Base-by-base conservation (phyloP, 345 rosid genomes). In the Melaleuca quinquenervia region DNA sequence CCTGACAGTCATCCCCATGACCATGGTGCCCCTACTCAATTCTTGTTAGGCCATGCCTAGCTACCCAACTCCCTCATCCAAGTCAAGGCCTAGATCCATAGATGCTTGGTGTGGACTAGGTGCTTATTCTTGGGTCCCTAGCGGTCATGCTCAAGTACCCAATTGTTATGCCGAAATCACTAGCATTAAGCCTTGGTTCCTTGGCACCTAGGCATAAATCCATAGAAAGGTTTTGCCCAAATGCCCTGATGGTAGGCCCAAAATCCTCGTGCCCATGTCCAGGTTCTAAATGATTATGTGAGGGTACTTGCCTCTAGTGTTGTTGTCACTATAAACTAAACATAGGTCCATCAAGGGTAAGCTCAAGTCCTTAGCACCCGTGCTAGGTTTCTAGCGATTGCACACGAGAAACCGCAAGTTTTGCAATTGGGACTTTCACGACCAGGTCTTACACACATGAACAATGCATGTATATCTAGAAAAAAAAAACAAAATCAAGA, bases 11-110 rank as follows among this genome's bases (percentile, higher is more conserved):
- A 62, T 1, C 6, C 44, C 0, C 4, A 0, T 0, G 44, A 29
- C 41, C 75, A 0, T 0, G 0, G 0, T 29, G 32, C 3, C 1
- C 7, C 0, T 62, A 41, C 75, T 9, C 4, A 14, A 3, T 41
- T 29, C 75, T 18, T 3, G 2, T 5, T 5, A 62, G 44, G 0
- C 44, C 22, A 15, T 62, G 21, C 11, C 44, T 8, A 15, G 10
- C 44, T 18, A 62, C 41, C 9, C 10, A 4, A 2, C 75, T 62
- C 11, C 21, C 21, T 3, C 1, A 29, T 29, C 75, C 36, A 62
- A 62, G 44, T 29, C 3, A 15, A 0, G 75, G 22, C 14, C 20
- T 32, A 27, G 18, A 21, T 62, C 44, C 21, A 62, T 41, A 7
- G 0, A 62, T 5, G 44, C 1, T 0, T 1, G 8, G 41, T 10